Evolutionary conservation across 2,329 filamentous ascomycete species (phyloP).

Genomic region (Claviceps arundinis): DNA sequence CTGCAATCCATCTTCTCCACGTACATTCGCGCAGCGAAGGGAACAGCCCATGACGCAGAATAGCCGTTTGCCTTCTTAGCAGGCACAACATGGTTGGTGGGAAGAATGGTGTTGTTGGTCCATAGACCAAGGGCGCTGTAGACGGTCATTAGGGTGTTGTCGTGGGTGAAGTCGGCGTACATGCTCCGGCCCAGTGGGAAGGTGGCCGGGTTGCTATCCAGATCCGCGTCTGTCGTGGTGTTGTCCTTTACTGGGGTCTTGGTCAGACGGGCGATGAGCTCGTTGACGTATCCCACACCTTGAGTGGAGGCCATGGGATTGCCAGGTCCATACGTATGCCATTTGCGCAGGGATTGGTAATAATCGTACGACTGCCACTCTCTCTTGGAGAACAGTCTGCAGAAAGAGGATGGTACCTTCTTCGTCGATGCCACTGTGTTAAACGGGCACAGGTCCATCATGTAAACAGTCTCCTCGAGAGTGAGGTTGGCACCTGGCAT

Average conservation of each 20-base stretch:
- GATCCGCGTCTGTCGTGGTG: slow-evolving; percentile 65
- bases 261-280: slow-evolving; percentile 72
- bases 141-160: slow-evolving; percentile 72
- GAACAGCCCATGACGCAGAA: slow-evolving; percentile 65
- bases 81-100: slow-evolving; percentile 34
- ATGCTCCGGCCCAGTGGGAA: slow-evolving; percentile 59
- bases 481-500: slow-evolving; percentile 56
- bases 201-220: slow-evolving; percentile 52
- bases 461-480: slow-evolving; percentile 45
- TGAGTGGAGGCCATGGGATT: slow-evolving; percentile 71
- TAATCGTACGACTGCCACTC: slow-evolving; percentile 79
- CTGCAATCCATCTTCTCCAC: slow-evolving; percentile 74
- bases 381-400: slow-evolving; percentile 53
- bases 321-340: slow-evolving; percentile 67
- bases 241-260: slow-evolving; percentile 52
- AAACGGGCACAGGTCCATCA: slow-evolving; percentile 89
- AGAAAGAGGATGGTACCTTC: slow-evolving; percentile 52
- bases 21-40: slow-evolving; percentile 70
- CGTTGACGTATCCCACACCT: slow-evolving; percentile 78
- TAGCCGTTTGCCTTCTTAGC: slow-evolving; percentile 49
- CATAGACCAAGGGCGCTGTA: slow-evolving; percentile 70
- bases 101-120: slow-evolving; percentile 45
- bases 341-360: slow-evolving; percentile 67
- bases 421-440: slow-evolving; percentile 54
- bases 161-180: slow-evolving; percentile 86